Evolutionary conservation across 1,284 basidiomycete genomes (phyloP), one percentile per base, ranked within the genome.

Genomic region (Taiwanofungus camphoratus): DNA sequence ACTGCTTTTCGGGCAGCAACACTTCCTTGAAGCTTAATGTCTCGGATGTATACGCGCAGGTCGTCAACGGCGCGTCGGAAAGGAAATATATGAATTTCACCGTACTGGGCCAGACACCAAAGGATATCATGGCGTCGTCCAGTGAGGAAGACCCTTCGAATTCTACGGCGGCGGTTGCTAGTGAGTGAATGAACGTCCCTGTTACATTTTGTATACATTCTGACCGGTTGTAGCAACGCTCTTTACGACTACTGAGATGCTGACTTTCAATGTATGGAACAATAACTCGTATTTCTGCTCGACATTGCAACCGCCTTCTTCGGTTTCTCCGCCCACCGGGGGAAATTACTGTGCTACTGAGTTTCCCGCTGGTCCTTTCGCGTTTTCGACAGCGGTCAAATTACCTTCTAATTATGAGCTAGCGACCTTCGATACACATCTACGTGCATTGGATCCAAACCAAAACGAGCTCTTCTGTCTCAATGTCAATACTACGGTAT

Each of bases 401-500:
- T 78, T 92, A 58, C 74, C 76, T 36, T 61, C 73, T 33, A 70
- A 77, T 41, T 89, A 89, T 60, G 78, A 82, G 16, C 71, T 97
- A 27, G 87, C 87, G 5, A 94, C 92, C 1, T 72, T 95, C 39
- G 78, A 79, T 52, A 96, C 93, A 1, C 80, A 82, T 21, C 67
- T 99, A 23, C 83, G 88, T 31, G 84, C 93, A 13, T 86, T 96
- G 31, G 95, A 99, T 65, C 84, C 92, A 0, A 82, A 77, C 66
- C 59, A 80, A 66, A 61, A 77, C 26, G 87, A 92, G 52, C 73
- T 97, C 23, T 69, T 91, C 1, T 99, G 95, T 62, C 58, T 95
- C 40, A 82, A 89, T 53, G 68, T 97, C 19, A 62, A 71, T 31
- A 84, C 87, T 2, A 92, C 92, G 2, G 87, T 92, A 0, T 82